Evolutionary conservation across 768 basidiomycete species (phyloP).

Genomic region (Termitomyces sp.): DNA sequence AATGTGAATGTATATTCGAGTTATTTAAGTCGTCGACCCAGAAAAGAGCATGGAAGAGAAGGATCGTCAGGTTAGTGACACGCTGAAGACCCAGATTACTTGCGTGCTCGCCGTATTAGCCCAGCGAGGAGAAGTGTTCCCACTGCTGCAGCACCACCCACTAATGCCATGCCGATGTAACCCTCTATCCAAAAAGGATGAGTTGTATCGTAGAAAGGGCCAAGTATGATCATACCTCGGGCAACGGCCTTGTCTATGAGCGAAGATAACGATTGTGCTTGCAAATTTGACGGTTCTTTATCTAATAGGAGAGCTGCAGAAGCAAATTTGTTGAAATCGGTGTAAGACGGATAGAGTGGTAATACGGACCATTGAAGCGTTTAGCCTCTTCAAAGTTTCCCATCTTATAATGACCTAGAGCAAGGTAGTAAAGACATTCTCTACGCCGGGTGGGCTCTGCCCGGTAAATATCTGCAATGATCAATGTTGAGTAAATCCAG

Average conservation of each 20-base stretch:
- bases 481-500: background rate
- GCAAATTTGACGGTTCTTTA: constrained; percentile 91
- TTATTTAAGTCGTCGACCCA: background rate
- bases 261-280: constrained; percentile 81
- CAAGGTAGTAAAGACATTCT: constrained; percentile 96
- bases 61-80: constrained; percentile 1
- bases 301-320: constrained; percentile 73
- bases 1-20: background rate
- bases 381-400: constrained; percentile 90
- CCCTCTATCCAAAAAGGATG: constrained; percentile 57
- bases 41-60: background rate
- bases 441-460: constrained; percentile 81
- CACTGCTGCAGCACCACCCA: constrained; percentile 84
- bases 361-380: constrained; percentile 83
- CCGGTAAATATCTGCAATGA: constrained; percentile 78
- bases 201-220: background rate
- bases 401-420: constrained; percentile 96
- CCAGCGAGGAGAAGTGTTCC: constrained; percentile 72
- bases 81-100: constrained; percentile 28
- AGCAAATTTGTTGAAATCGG: background rate
- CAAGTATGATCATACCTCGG: constrained; percentile 50
- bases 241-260: constrained; percentile 86
- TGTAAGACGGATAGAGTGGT: background rate
- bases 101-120: constrained; percentile 82
- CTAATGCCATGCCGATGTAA: constrained; percentile 97